Evolutionary conservation across 768 basidiomycete genomes (phyloP), one percentile per base, ranked within the genome.

Genomic region (Phylloporus arenicola): DNA sequence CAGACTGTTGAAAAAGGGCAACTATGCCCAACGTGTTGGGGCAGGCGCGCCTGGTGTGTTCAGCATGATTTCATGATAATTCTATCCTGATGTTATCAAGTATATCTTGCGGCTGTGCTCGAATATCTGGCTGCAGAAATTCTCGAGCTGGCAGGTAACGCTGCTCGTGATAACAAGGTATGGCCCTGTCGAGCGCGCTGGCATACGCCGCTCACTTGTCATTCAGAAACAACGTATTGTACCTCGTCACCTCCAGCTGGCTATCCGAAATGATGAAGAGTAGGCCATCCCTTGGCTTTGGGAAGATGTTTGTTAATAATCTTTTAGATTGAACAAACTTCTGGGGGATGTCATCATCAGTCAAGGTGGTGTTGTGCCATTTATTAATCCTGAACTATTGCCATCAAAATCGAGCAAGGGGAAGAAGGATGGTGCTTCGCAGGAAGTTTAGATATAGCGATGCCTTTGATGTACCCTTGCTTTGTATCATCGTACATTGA

Each of bases 51-150:
- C 86, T 53, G 81, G 82, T 82, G 58, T 33, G 74, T 69, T 29
- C 6, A 24, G 24, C 37, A 30, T 33, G 5, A 4, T 1, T 11
- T 20, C 42, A 31, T 14, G 20, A 16, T 22, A 22, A 20, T 27
- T 22, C 14, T 4, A 8, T n/a, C 16, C 48, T 54, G 6, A 64
- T 30, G 6, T 6, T 25, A 1, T 14, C 17, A 50, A 84, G 90
- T 90, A 44, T 91, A 89, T 70, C 80, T 90, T 51, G 83, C 88
- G 51, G 87, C 87, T 45, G 89, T 92, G 48, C 77, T 92, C 24
- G 91, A 92, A 69, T 92, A 93, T 68, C 78, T 93, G 33, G 79
- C 83, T 6, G 91, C 90, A 25, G 91, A 93, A 69, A 83, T 93
- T 61, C 79, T 92, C 46, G 90, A 92, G 68, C 75, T 92, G 40